Evolutionary conservation across 495 filamentous ascomycete species (phyloP).

Genomic region (Tuber melanosporum): DNA sequence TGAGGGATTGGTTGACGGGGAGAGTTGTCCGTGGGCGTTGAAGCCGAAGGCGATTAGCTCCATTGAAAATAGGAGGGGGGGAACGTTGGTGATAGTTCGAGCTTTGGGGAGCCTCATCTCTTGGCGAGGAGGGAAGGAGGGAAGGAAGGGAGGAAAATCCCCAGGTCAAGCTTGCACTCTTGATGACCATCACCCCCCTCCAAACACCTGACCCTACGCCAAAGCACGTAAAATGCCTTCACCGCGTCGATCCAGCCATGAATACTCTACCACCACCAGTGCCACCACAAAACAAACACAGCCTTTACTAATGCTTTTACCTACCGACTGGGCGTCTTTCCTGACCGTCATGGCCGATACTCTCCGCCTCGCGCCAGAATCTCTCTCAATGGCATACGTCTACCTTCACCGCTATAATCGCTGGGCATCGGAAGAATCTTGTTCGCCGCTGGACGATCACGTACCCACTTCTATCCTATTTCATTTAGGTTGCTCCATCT

Average conservation of each 20-base stretch:
- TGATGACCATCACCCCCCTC: background rate
- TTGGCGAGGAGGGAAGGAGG: conserved; percentile 14
- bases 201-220: conserved; percentile 1
- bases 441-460: conserved; percentile 35
- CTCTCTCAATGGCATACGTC: conserved; percentile 46
- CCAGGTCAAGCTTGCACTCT: background rate
- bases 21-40: conserved; percentile 29
- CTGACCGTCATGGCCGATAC: conserved; percentile 44
- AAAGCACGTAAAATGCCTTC: conserved; percentile 24
- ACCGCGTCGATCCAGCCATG: conserved; percentile 18
- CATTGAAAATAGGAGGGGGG: background rate
- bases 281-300: conserved; percentile 2
- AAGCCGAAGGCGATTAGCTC: conserved; percentile 25
- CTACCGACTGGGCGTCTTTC: conserved; percentile 41
- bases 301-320: conserved; percentile 18
- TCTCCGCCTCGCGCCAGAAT: conserved; percentile 46
- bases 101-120: conserved; percentile 23
- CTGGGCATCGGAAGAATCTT: conserved; percentile 21
- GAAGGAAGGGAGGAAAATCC: background rate
- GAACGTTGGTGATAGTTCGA: background rate
- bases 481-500: conserved; percentile 6
- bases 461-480: conserved; percentile 20
- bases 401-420: conserved; percentile 47
- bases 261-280: conserved; percentile 8
- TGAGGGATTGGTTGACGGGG: conserved; percentile 7